A percentile compares a stretch with the other conserved stretches of the same genome.
Evolutionary conservation across 2,329 filamentous ascomycete genomes (phyloP).

Genomic region (Leptosphaerulina australis): DNA sequence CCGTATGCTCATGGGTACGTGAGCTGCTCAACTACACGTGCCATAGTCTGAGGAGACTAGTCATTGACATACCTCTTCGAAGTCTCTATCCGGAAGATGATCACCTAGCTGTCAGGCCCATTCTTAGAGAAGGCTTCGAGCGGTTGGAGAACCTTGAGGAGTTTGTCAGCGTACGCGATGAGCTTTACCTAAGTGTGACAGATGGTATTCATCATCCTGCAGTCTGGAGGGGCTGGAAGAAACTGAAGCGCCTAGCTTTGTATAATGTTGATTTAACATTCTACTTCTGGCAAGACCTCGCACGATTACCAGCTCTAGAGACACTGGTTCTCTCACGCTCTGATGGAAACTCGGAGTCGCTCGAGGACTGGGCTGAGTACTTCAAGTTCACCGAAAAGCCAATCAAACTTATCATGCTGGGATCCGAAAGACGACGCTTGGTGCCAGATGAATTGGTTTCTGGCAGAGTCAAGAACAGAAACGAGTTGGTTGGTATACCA

Average conservation of each 20-base stretch:
- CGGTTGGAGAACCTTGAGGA: conserved; percentile 55
- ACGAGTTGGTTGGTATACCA: conserved; percentile 40
- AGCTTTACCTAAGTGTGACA: conserved; percentile 50
- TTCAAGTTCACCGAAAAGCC: conserved; percentile 34
- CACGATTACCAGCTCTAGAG: conserved; percentile 47
- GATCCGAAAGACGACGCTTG: conserved; percentile 24
- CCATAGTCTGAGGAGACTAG: conserved; percentile 52
- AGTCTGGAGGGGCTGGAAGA: conserved; percentile 55
- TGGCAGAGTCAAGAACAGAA: conserved; percentile 35
- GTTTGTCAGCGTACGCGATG: conserved; percentile 57
- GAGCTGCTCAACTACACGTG: conserved; percentile 53
- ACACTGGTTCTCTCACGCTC: conserved; percentile 54
- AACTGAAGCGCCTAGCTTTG: conserved; percentile 52
- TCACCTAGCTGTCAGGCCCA: conserved; percentile 45
- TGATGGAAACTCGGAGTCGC: conserved; percentile 23
- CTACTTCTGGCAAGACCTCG: conserved; percentile 39
- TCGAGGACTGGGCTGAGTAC: conserved; percentile 52
- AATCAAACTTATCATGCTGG: conserved; percentile 31
- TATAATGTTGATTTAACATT: conserved; percentile 51
- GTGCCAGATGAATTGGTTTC: conserved; percentile 22
- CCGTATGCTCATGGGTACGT: conserved; percentile 50
- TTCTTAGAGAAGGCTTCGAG: conserved; percentile 55
- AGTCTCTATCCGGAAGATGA: conserved; percentile 54
- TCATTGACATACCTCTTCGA: conserved; percentile 58
- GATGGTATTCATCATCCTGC: conserved; percentile 31